Evolutionary conservation across 805 yeast genomes (phyloP), one percentile per base, ranked within the genome.

Genomic region (Teunomyces pallodes): DNA sequence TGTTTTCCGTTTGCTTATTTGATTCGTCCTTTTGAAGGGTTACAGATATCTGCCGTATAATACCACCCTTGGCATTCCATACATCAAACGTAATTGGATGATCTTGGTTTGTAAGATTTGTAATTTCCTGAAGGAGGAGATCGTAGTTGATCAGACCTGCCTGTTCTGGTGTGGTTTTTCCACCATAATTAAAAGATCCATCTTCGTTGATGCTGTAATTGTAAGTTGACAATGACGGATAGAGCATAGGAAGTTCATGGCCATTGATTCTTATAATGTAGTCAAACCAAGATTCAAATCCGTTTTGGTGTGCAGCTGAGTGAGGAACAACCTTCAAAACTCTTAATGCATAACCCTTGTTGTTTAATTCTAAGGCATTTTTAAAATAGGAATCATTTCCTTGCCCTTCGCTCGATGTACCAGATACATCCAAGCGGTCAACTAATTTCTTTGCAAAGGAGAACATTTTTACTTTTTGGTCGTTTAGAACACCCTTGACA

Each of bases 1-100:
- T 30, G 13, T 17, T 31, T 5, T 6, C 30, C 29, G 16, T 12
- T 10, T 43, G 27, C 31, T 48, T 47, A 29, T 49, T 44, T 9
- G 29, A 41, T 5, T 45, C 45, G 7, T 35, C 48, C 9, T 40
- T 48, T 4, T 39, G 45, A n/a, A 70, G 48, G 10, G 69, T 67
- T 1, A 72, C 45, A 1, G 49, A 9, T 3, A 72, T 59, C 45
- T 62, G 63, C 47, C 78, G 61, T 13, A 69, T 43, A 6, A 75
- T 60, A 1, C 90, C 90, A 17, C 97, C 97, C 67, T 90, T 90
- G 2, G 96, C 94, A 40, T 81, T 82, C 96, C 96, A 91, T 2
- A 89, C 82, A 43, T 79, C 82, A 38, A 91, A 70, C 8, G 73
- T 67, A 5, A 87, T 67, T 3, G 74, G 64, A 20, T 72, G 66